Evolutionary conservation across 768 basidiomycete genomes (phyloP).

Genomic region (Tylopilus cervinicoccineus): DNA sequence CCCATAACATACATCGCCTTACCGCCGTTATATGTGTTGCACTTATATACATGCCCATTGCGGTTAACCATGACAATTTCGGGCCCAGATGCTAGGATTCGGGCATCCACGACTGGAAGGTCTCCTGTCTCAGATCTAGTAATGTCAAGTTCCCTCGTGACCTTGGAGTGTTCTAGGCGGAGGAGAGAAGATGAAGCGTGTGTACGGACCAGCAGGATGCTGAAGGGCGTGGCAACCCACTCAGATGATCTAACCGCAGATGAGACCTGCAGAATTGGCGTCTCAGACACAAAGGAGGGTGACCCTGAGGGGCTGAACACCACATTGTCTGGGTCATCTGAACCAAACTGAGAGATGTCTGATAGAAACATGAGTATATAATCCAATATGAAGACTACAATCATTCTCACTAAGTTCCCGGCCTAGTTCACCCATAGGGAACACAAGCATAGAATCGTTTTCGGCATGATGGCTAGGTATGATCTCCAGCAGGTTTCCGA

Average conservation of each 20-base stretch:
- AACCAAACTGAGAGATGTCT: constrained; percentile 50
- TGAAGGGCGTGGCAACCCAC: constrained; percentile 12
- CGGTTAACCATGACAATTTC: constrained; percentile 46
- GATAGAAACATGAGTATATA: constrained; percentile 4
- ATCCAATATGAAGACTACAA: background rate
- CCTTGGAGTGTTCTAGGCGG: constrained; percentile 21
- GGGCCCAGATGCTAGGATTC: constrained; percentile 30
- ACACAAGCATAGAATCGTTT: constrained; percentile 39
- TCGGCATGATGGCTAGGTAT: constrained; percentile 28
- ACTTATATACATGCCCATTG: constrained; percentile 49
- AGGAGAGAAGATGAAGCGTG: constrained; percentile 42
- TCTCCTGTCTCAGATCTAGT: constrained; percentile 39
- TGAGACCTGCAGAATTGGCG: constrained; percentile 65
- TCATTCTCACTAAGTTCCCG: constrained; percentile 54
- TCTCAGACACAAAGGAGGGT: constrained; percentile 48
- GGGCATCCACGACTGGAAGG: constrained; percentile 45
- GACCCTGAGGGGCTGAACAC: constrained; percentile 34
- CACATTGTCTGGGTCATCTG: constrained; percentile 14
- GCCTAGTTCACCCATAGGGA: constrained; percentile 61
- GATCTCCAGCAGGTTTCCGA: constrained; percentile 50
- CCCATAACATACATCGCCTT: constrained; percentile 39
- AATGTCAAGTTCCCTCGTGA: constrained; percentile 37
- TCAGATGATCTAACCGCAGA: constrained; percentile 26
- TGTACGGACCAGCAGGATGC: constrained; percentile 41
- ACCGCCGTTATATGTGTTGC: constrained; percentile 33